Evolutionary conservation across 2,329 filamentous ascomycete species (phyloP).

Genomic region (Sarocladium brachiariae): DNA sequence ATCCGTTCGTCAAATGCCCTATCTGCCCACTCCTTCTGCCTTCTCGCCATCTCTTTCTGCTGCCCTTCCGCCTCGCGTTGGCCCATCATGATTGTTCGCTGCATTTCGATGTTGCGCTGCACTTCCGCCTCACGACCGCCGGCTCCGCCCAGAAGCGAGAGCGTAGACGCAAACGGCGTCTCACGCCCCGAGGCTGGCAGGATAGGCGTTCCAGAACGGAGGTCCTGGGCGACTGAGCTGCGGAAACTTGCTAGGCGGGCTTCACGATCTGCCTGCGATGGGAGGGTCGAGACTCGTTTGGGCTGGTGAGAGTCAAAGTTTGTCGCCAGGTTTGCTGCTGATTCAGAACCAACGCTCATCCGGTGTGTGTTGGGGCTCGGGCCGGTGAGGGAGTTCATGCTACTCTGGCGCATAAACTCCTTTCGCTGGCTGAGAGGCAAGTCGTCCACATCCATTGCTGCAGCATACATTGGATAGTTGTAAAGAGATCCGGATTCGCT

Average conservation of each 20-base stretch:
- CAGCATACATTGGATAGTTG: slow-evolving; percentile 27
- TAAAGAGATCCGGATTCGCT: slow-evolving; percentile 37
- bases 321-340: slow-evolving; percentile 33
- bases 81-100: slow-evolving; percentile 48
- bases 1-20: slow-evolving; percentile 66
- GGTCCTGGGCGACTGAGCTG: slow-evolving; percentile 55
- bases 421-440: slow-evolving; percentile 65
- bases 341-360: slow-evolving; percentile 18
- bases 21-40: slow-evolving; percentile 51
- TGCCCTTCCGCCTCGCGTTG: slow-evolving; percentile 58
- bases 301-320: slow-evolving; percentile 51
- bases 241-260: slow-evolving; percentile 61
- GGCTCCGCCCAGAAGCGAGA: slow-evolving; percentile 22
- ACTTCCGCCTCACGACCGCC: slow-evolving; percentile 32
- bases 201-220: slow-evolving; percentile 37
- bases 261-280: slow-evolving; percentile 41
- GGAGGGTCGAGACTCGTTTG: slow-evolving; percentile 36
- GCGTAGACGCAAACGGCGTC: slow-evolving; percentile 28
- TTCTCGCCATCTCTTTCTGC: slow-evolving; percentile 50
- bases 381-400: slow-evolving; percentile 25
- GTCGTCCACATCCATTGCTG: slow-evolving; percentile 50
- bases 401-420: slow-evolving; percentile 48
- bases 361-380: not conserved
- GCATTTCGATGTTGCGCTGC: slow-evolving; percentile 44
- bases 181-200: slow-evolving; percentile 28